Conservation (phyloP, 768 basidiomycete genomes). For the Boletus rubescentipes region DNA sequence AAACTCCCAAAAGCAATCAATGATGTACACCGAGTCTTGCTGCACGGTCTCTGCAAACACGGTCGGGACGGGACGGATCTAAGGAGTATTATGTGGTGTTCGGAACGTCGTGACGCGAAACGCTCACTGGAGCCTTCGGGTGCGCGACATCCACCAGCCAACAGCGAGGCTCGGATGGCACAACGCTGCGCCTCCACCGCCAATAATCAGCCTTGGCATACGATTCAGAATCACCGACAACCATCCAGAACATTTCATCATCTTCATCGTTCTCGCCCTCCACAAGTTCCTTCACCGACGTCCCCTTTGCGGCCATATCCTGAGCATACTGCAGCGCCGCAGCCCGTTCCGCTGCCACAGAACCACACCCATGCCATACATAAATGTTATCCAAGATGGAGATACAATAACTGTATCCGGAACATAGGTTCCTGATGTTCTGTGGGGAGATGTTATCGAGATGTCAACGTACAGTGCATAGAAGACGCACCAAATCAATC, state of each 20-base stretch:
- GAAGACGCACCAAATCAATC: slow-evolving; percentile 55
- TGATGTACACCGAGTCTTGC: slow-evolving; percentile 54
- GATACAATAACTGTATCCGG: slow-evolving; percentile 81
- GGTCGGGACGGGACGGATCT: slow-evolving; percentile 50
- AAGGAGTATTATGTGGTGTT: slow-evolving; percentile 1
- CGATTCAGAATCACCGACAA: slow-evolving; percentile 64
- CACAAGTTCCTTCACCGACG: slow-evolving; percentile 50
- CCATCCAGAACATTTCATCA: slow-evolving; percentile 87
- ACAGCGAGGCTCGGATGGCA: slow-evolving; percentile 46
- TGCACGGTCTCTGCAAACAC: slow-evolving; percentile 40
- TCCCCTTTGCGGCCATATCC: slow-evolving; percentile 39
- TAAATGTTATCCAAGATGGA: slow-evolving; percentile 69
- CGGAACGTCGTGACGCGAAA: not conserved
- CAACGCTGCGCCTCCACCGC: slow-evolving; percentile 60
- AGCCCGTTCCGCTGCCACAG: slow-evolving; percentile 53
- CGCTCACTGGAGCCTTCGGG: slow-evolving; percentile 41
- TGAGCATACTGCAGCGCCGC: slow-evolving; percentile 64
- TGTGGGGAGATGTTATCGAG: slow-evolving; percentile 25
- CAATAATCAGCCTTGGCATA: slow-evolving; percentile 83
- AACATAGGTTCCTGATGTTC: slow-evolving; percentile 71
- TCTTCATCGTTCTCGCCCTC: slow-evolving; percentile 62
- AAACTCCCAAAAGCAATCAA: slow-evolving; percentile 79
- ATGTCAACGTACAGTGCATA: not conserved
- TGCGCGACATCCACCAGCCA: slow-evolving; percentile 56
- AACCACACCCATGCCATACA: slow-evolving; percentile 81